Evolutionary conservation across 805 yeast genomes (phyloP), one percentile per base, ranked within the genome.

Genomic region (Ogataea paraovalis): DNA sequence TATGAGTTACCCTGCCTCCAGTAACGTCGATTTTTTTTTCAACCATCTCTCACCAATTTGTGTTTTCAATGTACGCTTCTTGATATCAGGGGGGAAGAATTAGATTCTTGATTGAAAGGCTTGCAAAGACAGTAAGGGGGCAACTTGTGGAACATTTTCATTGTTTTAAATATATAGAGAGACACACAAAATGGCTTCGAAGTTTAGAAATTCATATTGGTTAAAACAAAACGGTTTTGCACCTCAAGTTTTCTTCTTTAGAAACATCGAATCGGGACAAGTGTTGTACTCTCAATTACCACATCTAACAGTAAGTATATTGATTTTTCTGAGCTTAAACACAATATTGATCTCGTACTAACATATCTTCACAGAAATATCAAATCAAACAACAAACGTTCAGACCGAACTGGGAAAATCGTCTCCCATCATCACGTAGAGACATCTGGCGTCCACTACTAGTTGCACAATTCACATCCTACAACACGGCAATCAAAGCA

Each of bases 361-460:
- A 12, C 23, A 28, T 21, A 7, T n/a, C 4, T 25, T 21, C 4
- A 42, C 45, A 54, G 57, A 37, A 57, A 36, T 67, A 73, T 38
- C 85, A 85, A 64, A 81, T 87, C 51, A 78, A 82, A 50, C 74
- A 70, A 52, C 94, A 85, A 70, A 88, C 86, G 65, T 76, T 75
- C 52, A 75, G 87, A 61, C 95, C 96, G 40, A 87, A 89, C 72
- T 87, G 96, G 95, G 85, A 87, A 62, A 89, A 91, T 72, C 75
- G 85, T 60, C 79, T 76, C 57, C 97, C 97, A 3, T 71, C 79
- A 34, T 73, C 82, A 57, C 81, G 98, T 69, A 76, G 83, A 57
- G 98, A 91, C 66, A 73, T 90, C 43, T 91, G 97, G 97, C 76
- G 92, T 58, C 77, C 91, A 45, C 79, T 92, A 87, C 87, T 94